These are phyloP conservation scores for Tothia fuscella DNA, from an alignment of 2,329 filamentous ascomycete genomes.

Conservation along the genomic window DNA sequence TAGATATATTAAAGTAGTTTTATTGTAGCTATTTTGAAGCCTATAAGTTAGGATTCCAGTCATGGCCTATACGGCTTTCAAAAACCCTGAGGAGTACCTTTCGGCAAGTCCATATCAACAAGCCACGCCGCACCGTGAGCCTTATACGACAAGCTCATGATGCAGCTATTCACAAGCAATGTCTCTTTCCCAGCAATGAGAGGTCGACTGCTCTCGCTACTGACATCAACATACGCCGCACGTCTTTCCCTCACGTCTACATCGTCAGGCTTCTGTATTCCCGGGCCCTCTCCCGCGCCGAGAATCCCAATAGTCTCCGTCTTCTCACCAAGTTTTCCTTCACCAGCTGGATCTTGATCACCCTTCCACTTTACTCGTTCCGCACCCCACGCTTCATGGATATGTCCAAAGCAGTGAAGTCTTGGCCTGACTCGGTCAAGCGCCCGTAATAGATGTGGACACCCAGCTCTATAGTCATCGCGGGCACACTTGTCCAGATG, in stretches of 20 bases:
- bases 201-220: not conserved
- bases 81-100: no score
- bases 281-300: not conserved
- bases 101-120: slow-evolving; percentile 9
- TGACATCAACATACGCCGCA: slow-evolving; percentile 7
- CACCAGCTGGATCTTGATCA: no score
- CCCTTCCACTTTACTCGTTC: slow-evolving; percentile 12
- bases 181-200: slow-evolving; percentile 3
- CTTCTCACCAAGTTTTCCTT: not conserved
- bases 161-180: slow-evolving; percentile 8
- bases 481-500: slow-evolving; percentile 34
- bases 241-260: not conserved
- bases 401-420: slow-evolving; percentile 53
- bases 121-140: slow-evolving; percentile 6
- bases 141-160: slow-evolving; percentile 7
- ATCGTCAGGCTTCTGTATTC: slow-evolving; percentile 3
- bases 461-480: slow-evolving; percentile 36
- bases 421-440: slow-evolving; percentile 37
- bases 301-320: not conserved
- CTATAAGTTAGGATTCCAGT: no score
- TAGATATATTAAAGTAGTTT: no score
- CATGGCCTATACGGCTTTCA: no score
- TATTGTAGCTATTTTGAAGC: no score
- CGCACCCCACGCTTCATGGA: slow-evolving; percentile 42
- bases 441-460: slow-evolving; percentile 41